A percentile compares a stretch with the other conserved stretches of the same genome.
Conservation (phyloP, 805 yeast species). For the Saturnispora dispora region DNA sequence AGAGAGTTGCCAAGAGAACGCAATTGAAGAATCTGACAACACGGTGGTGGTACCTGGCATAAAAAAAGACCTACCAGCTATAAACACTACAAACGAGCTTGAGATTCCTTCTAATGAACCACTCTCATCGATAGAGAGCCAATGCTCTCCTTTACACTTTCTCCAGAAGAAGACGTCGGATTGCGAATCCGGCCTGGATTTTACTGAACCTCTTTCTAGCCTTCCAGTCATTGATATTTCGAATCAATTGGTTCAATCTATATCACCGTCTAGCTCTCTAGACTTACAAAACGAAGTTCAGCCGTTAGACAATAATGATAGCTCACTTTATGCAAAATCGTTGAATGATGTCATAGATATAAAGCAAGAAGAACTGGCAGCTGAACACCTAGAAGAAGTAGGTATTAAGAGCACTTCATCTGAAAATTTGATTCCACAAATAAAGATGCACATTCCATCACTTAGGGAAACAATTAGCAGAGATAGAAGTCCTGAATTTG, state of each 20-base stretch:
- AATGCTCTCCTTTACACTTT: constrained; percentile 1
- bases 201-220: neutral
- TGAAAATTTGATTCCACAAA: neutral
- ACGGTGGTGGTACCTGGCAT: neutral
- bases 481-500: constrained; percentile 3
- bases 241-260: neutral
- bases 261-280: neutral
- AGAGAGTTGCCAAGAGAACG: neutral
- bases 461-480: neutral
- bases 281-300: neutral
- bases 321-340: neutral
- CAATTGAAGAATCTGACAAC: neutral
- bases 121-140: neutral
- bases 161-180: neutral
- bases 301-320: neutral
- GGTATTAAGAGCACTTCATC: neutral
- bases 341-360: neutral
- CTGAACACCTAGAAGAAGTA: constrained; percentile 1
- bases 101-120: neutral
- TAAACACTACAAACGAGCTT: neutral
- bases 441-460: neutral
- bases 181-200: neutral
- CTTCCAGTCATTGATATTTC: neutral
- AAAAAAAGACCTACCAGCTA: neutral
- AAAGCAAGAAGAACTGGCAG: neutral